Base-by-base conservation (phyloP, 306 rosid species). In the Prunus mume region DNA sequence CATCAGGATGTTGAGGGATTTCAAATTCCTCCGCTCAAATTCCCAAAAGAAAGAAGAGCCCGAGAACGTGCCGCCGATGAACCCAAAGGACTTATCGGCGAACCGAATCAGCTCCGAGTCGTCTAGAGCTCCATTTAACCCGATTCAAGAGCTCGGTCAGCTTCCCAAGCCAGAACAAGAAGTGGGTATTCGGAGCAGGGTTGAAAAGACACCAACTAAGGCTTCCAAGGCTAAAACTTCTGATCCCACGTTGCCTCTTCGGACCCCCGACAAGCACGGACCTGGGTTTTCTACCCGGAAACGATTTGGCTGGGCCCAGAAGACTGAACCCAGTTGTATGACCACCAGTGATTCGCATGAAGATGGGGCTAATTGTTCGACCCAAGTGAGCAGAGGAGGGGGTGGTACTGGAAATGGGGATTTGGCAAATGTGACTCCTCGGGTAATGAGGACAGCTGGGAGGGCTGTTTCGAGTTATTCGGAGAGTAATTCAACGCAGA, bases 1-100 rank as follows among this genome's bases (percentile, higher is more conserved):
- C 12, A 38, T 61, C 55, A 95, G 97, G 81, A 95, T 95, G 98
- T 76, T 90, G 78, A 88, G 91, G 85, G 98, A 95, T 74, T 89
- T 77, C 75, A 95, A 90, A 41, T 79, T 84, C 65, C 64, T 92
- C 22, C 92, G 96, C 45, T 90, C 91, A 78, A 86, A 79, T 77
- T 74, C 89, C 2, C 81, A 73, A 19, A 90, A 88, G 84, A 71
- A 64, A 20, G 98, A 90, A 50, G 98, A 95, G 82, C 25, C 74
- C 0, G 98, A 95, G 87, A 95, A 95, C 74, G 79, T 89, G 19
- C 88, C 90, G 19, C 88, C 88, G 0, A 79, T 77, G 8, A 85
- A 84, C 77, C 91, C 87, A 1, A 78, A 50, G 41, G 91, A 95
- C 83, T 79, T 78, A 1, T 15, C 43, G 11, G 19, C 47, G 22